Base-by-base conservation (phyloP, 2,329 filamentous ascomycete genomes). In the Mycosphaerella arachidis region DNA sequence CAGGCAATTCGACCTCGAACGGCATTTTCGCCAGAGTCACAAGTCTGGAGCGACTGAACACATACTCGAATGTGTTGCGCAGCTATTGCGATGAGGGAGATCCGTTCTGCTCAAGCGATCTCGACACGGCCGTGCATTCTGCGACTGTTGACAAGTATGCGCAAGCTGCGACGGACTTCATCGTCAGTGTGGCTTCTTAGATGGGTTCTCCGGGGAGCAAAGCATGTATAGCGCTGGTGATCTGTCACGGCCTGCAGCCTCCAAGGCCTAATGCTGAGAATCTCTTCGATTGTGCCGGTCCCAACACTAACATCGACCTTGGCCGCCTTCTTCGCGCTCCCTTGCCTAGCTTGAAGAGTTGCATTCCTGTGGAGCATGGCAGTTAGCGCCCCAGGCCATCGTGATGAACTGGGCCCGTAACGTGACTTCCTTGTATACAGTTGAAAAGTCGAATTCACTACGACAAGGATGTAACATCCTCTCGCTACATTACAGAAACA, bases 1-100 rank as follows among this genome's bases (percentile, higher is more conserved):
- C 66, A 6, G 75, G 75, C 29, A 73, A 63, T 8, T 63, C 71
- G 16, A 71, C 66, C 1, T 65, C 63, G 16, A 59, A 66, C 29
- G 74, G 74, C 16, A 63, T 68, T 40, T 69, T 69, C 30, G 65
- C 64, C 18, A 52, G 65, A 40, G 35, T 48, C 12, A 37, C 37
- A 58, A 67, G 61, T 48, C 51, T 61, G 9, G 60, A 60, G 4
- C 46, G 46, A 13, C 57, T 69, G 29, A 59, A 60, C 43, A 63
- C 64, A 12, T 69, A 61, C 45, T 55, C 66, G 10, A 57, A 60
- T 40, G 59, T 66, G 13, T 31, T 68, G 52, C 55, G 56, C 9
- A 66, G 63, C 48, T 70, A 68, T 53, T 68, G 67, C 51, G 67
- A 69, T 55, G 54, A 55, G 20, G 57, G 61, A 27, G 67, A 69